A percentile compares a stretch with the other conserved stretches of the same genome.
Evolutionary conservation across 139 green algal species (phyloP).

Genomic region (Zygnema circumcarinatum): DNA sequence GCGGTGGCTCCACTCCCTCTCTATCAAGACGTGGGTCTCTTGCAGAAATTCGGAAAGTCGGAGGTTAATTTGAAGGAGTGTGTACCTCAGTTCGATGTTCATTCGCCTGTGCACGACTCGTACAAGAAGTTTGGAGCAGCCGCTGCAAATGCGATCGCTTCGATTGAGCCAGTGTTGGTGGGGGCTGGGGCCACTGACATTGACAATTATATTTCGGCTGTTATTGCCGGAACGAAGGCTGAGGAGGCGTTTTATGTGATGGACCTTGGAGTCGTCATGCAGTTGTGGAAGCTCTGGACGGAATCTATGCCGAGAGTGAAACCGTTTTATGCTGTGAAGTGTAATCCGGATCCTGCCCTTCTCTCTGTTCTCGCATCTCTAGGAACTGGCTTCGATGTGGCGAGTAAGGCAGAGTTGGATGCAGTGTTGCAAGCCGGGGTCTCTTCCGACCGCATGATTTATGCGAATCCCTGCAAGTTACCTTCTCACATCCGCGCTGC

Average conservation of each 20-base stretch:
- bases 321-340: constrained; percentile 96
- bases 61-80: background rate
- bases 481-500: constrained; percentile 78
- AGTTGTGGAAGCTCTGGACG: constrained; percentile 80
- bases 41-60: background rate
- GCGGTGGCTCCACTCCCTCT: background rate
- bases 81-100: background rate
- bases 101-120: background rate
- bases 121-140: background rate
- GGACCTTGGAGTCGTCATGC: constrained; percentile 84
- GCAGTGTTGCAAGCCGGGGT: constrained; percentile 82
- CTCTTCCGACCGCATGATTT: constrained; percentile 81
- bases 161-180: constrained; percentile 35
- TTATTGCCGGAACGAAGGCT: background rate
- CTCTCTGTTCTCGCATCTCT: constrained; percentile 82
- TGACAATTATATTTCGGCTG: constrained; percentile 22
- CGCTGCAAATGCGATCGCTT: constrained; percentile 1
- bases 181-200: background rate
- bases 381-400: constrained; percentile 95
- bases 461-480: constrained; percentile 94
- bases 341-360: constrained; percentile 87
- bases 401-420: constrained; percentile 84
- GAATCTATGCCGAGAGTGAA: constrained; percentile 84
- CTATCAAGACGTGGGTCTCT: background rate
- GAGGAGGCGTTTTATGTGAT: constrained; percentile 91